Percentiles rank a stretch among this genome's conserved stretches.
phyloP scores from a whole-genome alignment of 2,329 filamentous ascomycete species.

The Colletotrichum sojae region DNA sequence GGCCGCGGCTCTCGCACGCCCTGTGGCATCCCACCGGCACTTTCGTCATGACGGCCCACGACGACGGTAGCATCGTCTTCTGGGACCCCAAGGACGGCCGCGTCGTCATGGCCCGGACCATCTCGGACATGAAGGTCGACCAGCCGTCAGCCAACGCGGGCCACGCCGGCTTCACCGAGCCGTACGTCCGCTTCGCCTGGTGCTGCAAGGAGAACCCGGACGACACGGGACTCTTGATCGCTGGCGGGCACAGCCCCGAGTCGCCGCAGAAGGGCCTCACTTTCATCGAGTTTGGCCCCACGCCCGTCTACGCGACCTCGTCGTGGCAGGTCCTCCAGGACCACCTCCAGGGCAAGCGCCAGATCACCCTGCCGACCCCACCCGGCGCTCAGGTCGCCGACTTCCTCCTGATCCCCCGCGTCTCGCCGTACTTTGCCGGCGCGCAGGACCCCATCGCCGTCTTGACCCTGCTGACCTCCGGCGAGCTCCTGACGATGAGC shows the following conservation, averaged over 20 bases:
- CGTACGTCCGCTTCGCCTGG: conserved; percentile 87
- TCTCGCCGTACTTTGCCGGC: conserved; percentile 87
- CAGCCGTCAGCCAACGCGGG: conserved; percentile 69
- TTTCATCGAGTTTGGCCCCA: conserved; percentile 89
- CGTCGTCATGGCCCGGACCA: conserved; percentile 84
- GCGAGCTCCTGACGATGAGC: conserved; percentile 89
- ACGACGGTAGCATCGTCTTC: conserved; percentile 91
- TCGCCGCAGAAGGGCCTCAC: conserved; percentile 82
- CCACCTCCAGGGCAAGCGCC: conserved; percentile 84
- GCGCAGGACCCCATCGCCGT: conserved; percentile 92
- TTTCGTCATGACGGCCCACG: conserved; percentile 88
- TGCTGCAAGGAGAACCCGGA: conserved; percentile 95
- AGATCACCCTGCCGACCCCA: conserved; percentile 81
- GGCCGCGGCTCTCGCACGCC: conserved; percentile 84
- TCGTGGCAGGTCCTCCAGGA: conserved; percentile 86
- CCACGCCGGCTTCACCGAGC: conserved; percentile 75
- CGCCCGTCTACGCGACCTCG: conserved; percentile 91
- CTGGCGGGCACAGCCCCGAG: conserved; percentile 81
- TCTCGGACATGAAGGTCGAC: conserved; percentile 82
- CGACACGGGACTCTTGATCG: conserved; percentile 89
- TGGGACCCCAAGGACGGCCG: conserved; percentile 95
- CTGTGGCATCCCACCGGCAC: conserved; percentile 96
- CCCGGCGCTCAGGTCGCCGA: conserved; percentile 82
- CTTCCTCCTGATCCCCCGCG: conserved; percentile 86
- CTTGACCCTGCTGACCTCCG: conserved; percentile 84